phyloP scores from a whole-genome alignment of 768 basidiomycete species.

The Lactarius pseudohatsudake region DNA sequence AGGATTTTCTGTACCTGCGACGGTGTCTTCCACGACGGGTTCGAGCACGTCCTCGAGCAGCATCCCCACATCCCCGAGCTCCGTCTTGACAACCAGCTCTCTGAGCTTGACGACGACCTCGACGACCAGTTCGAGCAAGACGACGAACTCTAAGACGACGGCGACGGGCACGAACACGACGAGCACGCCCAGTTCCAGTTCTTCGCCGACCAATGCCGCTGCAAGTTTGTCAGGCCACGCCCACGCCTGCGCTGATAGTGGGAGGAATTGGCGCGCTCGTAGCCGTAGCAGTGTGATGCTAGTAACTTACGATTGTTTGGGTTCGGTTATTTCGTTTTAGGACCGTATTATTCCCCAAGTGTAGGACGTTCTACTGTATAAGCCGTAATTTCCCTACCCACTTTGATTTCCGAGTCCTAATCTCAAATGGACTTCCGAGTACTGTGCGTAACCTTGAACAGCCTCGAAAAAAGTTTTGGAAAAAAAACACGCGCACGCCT shows the following conservation, averaged over 20 bases:
- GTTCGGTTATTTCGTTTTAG: background rate
- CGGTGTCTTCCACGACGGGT: background rate
- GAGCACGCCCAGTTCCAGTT: background rate
- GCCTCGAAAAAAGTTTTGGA: no score
- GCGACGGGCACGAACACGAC: background rate
- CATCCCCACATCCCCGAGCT: background rate
- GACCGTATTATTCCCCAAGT: background rate
- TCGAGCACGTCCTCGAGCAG: background rate
- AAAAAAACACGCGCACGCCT: no score
- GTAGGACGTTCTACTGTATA: no score
- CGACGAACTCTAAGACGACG: background rate
- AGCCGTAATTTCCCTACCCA: no score
- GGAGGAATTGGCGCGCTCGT: constrained; percentile 14
- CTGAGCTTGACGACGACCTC: background rate
- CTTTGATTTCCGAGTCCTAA: no score
- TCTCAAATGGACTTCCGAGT: no score
- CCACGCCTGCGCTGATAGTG: constrained; percentile 7
- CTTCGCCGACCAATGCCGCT: constrained; percentile 7
- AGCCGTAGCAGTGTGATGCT: background rate
- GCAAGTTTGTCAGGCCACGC: background rate
- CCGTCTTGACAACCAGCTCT: background rate
- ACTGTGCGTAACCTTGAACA: no score
- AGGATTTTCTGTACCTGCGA: background rate
- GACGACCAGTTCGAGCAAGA: no score
- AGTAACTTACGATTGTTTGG: background rate